These are phyloP conservation scores for Nakaseomyces delphensis DNA, from an alignment of 1,139 yeast species.

Conservation along the genomic window DNA sequence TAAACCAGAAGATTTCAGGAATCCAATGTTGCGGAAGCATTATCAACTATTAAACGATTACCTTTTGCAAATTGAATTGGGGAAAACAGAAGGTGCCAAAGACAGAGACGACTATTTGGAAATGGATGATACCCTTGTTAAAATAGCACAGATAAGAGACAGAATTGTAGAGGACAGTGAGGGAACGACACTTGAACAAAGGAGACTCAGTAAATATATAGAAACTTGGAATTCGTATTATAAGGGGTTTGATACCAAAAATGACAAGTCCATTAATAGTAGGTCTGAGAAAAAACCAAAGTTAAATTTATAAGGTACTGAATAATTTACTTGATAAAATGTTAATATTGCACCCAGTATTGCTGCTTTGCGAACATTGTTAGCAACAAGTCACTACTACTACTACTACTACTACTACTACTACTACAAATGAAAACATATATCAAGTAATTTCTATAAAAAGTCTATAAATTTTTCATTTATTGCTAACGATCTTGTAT, in stretches of 20 bases:
- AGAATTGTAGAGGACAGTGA: constrained; percentile 18
- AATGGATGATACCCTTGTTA: constrained; percentile 33
- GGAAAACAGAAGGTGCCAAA: constrained; percentile 14
- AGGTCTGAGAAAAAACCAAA: constrained; percentile 2
- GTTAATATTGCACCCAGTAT: too few relatives aligned
- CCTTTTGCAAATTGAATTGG: constrained; percentile 51
- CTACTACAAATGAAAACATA: too few relatives aligned
- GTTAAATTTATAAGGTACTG: neutral
- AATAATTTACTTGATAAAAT: neutral
- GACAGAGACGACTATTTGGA: constrained; percentile 10
- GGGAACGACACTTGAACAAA: constrained; percentile 14
- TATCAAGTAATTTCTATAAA: too few relatives aligned
- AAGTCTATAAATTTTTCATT: neutral
- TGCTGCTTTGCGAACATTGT: too few relatives aligned
- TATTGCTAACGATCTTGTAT: neutral
- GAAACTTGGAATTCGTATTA: constrained; percentile 26
- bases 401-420: too few relatives aligned
- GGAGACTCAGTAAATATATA: constrained; percentile 20
- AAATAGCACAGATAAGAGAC: constrained; percentile 24
- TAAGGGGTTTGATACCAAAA: constrained; percentile 9
- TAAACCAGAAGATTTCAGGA: constrained; percentile 50
- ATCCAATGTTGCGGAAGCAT: constrained; percentile 63
- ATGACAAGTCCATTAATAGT: neutral
- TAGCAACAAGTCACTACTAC: too few relatives aligned
- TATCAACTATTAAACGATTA: constrained; percentile 58